These are phyloP conservation scores for Monoraphidium neglectum DNA, from an alignment of 139 green algal genomes.

Conservation along the genomic window DNA sequence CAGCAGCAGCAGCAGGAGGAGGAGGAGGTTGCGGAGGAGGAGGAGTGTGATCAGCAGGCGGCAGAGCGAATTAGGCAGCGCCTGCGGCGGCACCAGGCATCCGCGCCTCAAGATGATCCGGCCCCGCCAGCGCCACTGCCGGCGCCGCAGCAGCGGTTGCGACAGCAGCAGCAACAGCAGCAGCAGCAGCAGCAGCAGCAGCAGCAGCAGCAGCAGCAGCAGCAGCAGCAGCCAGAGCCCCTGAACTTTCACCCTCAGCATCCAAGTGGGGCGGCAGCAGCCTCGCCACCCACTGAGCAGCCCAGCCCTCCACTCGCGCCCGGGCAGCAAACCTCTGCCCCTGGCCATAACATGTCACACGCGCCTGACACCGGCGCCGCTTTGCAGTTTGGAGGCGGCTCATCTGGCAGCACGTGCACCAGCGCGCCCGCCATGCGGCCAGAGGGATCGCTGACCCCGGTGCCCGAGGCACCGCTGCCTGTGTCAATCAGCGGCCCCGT, in stretches of 20 bases:
- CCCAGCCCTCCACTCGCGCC: too few species aligned
- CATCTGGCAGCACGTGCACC: too few species aligned
- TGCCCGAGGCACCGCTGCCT: too few species aligned
- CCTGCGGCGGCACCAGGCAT: neutral
- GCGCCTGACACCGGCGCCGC: too few species aligned
- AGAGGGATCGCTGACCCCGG: too few species aligned
- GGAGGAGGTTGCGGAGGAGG: neutral
- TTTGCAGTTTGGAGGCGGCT: too few species aligned
- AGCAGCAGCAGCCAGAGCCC: slow-evolving; percentile 13
- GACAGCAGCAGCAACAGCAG: neutral
- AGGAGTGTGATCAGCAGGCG: neutral
- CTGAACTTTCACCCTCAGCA: neutral
- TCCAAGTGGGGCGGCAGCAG: too few species aligned
- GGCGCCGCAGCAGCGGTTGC: neutral
- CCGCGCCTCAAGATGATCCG: neutral
- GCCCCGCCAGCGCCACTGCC: neutral
- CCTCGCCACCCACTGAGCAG: too few species aligned
- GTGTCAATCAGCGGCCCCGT: too few species aligned
- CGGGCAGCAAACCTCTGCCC: too few species aligned
- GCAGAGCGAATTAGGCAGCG: neutral
- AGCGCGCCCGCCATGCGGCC: too few species aligned
- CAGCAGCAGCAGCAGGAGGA: neutral
- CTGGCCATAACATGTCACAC: too few species aligned
- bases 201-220: slow-evolving; percentile 7
- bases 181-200: slow-evolving; percentile 11